A percentile compares a stretch with the other conserved stretches of the same genome.
Evolutionary conservation across 306 rosid species (phyloP).

Genomic region (Citrullus colocynthis): DNA sequence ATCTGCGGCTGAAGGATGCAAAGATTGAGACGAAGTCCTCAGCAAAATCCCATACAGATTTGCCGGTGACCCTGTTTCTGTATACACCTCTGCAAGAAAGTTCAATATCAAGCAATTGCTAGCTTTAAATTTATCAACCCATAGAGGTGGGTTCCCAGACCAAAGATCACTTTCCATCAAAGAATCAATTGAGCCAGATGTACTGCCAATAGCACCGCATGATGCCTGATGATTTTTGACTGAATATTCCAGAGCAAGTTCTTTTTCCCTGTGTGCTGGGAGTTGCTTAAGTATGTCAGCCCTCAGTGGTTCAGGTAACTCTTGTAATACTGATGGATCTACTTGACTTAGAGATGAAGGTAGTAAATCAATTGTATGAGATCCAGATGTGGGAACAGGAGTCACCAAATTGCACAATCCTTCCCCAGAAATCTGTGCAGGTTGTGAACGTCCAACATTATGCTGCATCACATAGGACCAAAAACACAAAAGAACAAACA

Average conservation of each 20-base stretch:
- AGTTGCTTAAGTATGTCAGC: slow-evolving; percentile 53
- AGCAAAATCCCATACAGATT: slow-evolving; percentile 46
- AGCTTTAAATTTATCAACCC: slow-evolving; percentile 63
- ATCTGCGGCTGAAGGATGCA: slow-evolving; percentile 25
- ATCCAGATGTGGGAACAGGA: slow-evolving; percentile 19
- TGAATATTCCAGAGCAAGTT: slow-evolving; percentile 14
- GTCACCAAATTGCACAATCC: slow-evolving; percentile 15
- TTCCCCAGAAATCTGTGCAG: slow-evolving; percentile 24
- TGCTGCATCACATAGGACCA: slow-evolving; percentile 24
- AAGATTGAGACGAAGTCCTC: slow-evolving; percentile 26
- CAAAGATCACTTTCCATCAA: slow-evolving; percentile 35
- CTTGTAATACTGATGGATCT: slow-evolving; percentile 56
- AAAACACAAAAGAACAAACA: background rate
- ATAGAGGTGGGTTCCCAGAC: slow-evolving; percentile 71
- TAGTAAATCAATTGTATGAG: slow-evolving; percentile 44
- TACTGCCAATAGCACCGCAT: slow-evolving; percentile 15
- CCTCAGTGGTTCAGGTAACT: slow-evolving; percentile 68
- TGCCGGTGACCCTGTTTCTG: slow-evolving; percentile 29
- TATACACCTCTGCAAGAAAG: slow-evolving; percentile 41
- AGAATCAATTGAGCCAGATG: slow-evolving; percentile 21
- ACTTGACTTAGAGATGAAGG: slow-evolving; percentile 88
- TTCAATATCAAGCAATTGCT: slow-evolving; percentile 46
- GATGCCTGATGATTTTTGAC: slow-evolving; percentile 17
- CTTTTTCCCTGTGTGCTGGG: slow-evolving; percentile 60
- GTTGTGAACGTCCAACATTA: slow-evolving; percentile 19